A percentile compares a stretch with the other conserved stretches of the same genome.
Evolutionary conservation across 176 grass and related monocot genomes (phyloP).

Genomic region (Paspalum vaginatum): DNA sequence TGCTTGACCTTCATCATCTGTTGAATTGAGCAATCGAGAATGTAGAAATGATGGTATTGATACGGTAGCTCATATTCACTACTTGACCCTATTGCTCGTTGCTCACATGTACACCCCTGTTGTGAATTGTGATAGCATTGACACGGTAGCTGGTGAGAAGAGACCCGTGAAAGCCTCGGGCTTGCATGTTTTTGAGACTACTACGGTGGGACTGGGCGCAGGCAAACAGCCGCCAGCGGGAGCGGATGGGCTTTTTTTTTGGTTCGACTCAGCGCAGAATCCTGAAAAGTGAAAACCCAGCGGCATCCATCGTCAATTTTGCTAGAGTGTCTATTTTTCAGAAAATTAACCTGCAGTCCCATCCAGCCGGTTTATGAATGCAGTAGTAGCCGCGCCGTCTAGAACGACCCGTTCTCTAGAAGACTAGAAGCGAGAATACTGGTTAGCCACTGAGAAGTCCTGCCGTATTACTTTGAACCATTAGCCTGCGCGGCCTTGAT

Average conservation of each 20-base stretch:
- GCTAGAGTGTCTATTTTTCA: too few relatives aligned
- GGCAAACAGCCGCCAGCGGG: too few relatives aligned
- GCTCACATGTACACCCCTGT: not conserved
- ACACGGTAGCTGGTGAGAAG: too few relatives aligned
- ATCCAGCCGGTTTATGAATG: not conserved
- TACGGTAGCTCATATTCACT: not conserved
- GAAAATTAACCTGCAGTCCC: too few relatives aligned
- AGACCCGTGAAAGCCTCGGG: too few relatives aligned
- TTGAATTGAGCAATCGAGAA: not conserved
- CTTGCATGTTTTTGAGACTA: too few relatives aligned
- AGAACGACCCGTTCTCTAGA: conserved; percentile 35
- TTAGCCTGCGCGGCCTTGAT: not conserved
- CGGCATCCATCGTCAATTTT: too few relatives aligned
- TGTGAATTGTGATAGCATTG: too few relatives aligned
- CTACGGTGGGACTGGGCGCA: too few relatives aligned
- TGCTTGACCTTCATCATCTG: not conserved
- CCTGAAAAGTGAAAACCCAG: too few relatives aligned
- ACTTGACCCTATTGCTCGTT: conserved; percentile 8
- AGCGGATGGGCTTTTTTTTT: too few relatives aligned
- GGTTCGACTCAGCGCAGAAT: too few relatives aligned
- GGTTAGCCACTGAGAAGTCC: not conserved
- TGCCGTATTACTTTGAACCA: conserved; percentile 31
- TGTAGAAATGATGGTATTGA: not conserved
- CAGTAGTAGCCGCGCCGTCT: conserved; percentile 8
- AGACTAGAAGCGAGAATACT: conserved; percentile 25